Base-by-base conservation (phyloP, 1,284 basidiomycete genomes). In the Exsudoporus floridanus region DNA sequence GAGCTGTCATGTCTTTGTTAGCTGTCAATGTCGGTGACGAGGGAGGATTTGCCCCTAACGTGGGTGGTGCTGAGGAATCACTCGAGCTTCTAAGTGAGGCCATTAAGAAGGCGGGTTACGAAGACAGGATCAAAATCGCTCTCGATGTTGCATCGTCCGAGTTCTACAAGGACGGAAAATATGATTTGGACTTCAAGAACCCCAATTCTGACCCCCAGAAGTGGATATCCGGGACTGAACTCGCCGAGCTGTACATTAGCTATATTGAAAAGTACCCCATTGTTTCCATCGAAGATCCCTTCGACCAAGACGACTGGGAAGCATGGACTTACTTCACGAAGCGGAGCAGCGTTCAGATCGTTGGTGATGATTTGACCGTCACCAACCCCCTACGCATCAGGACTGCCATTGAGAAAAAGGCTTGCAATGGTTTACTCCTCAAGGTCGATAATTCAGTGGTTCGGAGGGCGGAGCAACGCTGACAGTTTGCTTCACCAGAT, bases 101-200 rank as follows among this genome's bases (percentile, higher is more conserved):
- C 63, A 99, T 99, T 80, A 86, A 91, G 75, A 92, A 94, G 78
- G 95, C 96, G 40, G 97, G 97, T 41, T 99, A 98, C 77, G 90
- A 96, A 73, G 96, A 94, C 71, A 95, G 97, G 80, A 88, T 99
- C 76, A 93, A 98, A 79, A 99, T 99, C 73, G 96, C 92, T 60
- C 92, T 99, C 64, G 97, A 99, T 67, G 97, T 99, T 59, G 96
- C 97, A 56, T 98, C 95, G 19, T 99, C 96, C 72, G 97, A 99
- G 77, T 99, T 99, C 83, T 99, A 94, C 90, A 99, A 98, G 86
- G 94, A 98, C 21, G 96, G 95, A 72, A 98, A 98, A 82, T 99
- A 99, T 78, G 96, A 99, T 74, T 80, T 99, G 57, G 95, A 99
- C 83, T 98, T 96, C 84, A 94, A 99, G 86, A 98, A 98, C 86